phyloP scores from a whole-genome alignment of 306 rosid genomes.

The Comarum palustre region DNA sequence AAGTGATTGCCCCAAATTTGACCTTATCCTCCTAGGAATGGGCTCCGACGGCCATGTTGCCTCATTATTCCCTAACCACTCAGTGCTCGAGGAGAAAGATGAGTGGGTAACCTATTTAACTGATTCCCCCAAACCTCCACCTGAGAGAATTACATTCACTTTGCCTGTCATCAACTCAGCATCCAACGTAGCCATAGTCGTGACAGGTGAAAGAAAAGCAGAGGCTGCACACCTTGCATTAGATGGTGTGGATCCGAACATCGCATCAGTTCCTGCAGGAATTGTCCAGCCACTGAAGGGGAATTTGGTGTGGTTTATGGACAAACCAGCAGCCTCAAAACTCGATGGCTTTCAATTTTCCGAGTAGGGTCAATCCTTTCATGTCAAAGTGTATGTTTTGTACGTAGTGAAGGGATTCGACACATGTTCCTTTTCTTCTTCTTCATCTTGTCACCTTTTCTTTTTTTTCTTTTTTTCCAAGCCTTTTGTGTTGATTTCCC shows the following conservation, averaged over 20 bases:
- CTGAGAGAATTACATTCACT: constrained; percentile 95
- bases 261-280: constrained; percentile 57
- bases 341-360: constrained; percentile 55
- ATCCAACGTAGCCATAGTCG: constrained; percentile 73
- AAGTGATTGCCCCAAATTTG: constrained; percentile 92
- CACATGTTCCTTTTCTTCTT: constrained; percentile 30
- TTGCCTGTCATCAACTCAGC: constrained; percentile 96
- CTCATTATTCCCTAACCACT: constrained; percentile 74
- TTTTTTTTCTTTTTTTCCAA: not conserved
- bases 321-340: constrained; percentile 75
- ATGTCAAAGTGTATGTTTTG: constrained; percentile 49
- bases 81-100: constrained; percentile 62
- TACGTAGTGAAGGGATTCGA: constrained; percentile 50
- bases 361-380: constrained; percentile 39
- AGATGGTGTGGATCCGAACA: constrained; percentile 46
- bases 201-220: constrained; percentile 64
- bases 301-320: constrained; percentile 92
- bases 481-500: constrained; percentile 34
- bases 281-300: constrained; percentile 76
- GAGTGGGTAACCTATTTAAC: constrained; percentile 92
- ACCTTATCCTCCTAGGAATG: constrained; percentile 89
- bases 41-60: constrained; percentile 91
- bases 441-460: constrained; percentile 21
- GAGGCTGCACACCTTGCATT: constrained; percentile 73
- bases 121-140: constrained; percentile 93